Evolutionary conservation across 371 early-diverging fungal species (phyloP).

Genomic region (Vittaforma corneae): DNA sequence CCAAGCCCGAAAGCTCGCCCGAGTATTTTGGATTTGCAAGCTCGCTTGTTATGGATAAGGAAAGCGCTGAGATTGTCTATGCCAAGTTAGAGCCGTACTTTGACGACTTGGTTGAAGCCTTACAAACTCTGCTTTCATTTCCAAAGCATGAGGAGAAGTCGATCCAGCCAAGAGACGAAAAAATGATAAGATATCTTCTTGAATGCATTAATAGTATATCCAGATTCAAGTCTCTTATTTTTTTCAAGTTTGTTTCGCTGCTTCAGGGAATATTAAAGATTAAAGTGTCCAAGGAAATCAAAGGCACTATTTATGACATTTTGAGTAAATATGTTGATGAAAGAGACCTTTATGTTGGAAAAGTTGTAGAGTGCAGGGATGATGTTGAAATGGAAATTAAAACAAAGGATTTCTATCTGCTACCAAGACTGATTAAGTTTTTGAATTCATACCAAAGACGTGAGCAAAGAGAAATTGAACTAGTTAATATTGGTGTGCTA

Average conservation of each 20-base stretch:
- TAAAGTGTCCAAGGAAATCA: conserved; percentile 4
- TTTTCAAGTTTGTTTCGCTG: conserved; percentile 30
- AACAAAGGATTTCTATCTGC: conserved; percentile 7
- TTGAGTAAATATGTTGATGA: conserved; percentile 30
- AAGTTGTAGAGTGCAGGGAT: conserved; percentile 22
- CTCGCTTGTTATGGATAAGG: conserved; percentile 37
- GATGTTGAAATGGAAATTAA: conserved; percentile 31
- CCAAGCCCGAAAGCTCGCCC: conserved; percentile 12
- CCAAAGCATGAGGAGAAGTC: conserved; percentile 14
- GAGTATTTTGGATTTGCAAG: conserved; percentile 42
- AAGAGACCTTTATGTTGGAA: conserved; percentile 38
- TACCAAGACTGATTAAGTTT: conserved; percentile 33
- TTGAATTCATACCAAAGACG: conserved; percentile 16
- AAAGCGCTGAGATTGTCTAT: conserved; percentile 16
- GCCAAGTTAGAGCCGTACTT: conserved; percentile 15
- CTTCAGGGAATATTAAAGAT: conserved; percentile 28
- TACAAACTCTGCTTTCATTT: conserved; percentile 17
- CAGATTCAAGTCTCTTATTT: conserved; percentile 18
- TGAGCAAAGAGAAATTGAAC: neutral
- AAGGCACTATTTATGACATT: conserved; percentile 39
- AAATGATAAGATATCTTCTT: conserved; percentile 28
- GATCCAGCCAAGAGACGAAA: conserved; percentile 35
- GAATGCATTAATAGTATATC: conserved; percentile 31
- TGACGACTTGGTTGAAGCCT: conserved; percentile 26
- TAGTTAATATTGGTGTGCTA: neutral